Percentiles rank a stretch among this genome's conserved stretches.
phyloP scores from a whole-genome alignment of 1,139 yeast species.

The Nakaseomyces sp. region DNA sequence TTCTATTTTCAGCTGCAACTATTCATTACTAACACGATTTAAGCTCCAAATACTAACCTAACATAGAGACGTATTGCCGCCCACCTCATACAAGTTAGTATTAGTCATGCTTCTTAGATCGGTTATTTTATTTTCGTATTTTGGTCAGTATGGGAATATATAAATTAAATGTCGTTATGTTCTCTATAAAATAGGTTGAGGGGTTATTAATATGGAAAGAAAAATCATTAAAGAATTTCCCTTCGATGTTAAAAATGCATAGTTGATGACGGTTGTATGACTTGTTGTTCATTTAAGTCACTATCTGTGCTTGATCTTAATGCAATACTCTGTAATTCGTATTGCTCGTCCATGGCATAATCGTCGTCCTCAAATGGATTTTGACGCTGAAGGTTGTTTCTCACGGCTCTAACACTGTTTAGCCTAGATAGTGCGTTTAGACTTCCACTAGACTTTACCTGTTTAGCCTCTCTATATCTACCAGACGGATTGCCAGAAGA shows the following conservation, averaged over 20 bases:
- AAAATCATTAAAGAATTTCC: constrained; percentile 3
- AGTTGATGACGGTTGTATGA: constrained; percentile 23
- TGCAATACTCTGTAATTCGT: constrained; percentile 21
- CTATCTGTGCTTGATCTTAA: constrained; percentile 17
- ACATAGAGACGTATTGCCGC: too few relatives aligned
- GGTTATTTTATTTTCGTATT: too few relatives aligned
- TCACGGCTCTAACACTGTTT: not conserved
- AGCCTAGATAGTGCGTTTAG: not conserved
- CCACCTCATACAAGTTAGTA: too few relatives aligned
- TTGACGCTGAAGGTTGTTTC: not conserved
- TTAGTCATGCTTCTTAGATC: too few relatives aligned
- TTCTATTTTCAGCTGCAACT: too few relatives aligned
- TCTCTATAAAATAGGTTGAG: constrained; percentile 2
- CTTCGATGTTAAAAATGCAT: constrained; percentile 23
- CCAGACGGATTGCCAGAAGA: not conserved
- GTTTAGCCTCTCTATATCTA: not conserved
- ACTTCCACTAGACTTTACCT: not conserved
- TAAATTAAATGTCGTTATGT: not conserved
- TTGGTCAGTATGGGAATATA: not conserved
- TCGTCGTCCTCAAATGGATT: not conserved
- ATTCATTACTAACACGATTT: too few relatives aligned
- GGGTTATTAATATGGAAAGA: too few relatives aligned
- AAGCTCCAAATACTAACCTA: too few relatives aligned
- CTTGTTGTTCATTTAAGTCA: constrained; percentile 12
- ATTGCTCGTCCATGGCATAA: constrained; percentile 11